These are phyloP conservation scores for Dictyophora rubrovolvata DNA, from an alignment of 768 basidiomycete species.

Conservation along the genomic window DNA sequence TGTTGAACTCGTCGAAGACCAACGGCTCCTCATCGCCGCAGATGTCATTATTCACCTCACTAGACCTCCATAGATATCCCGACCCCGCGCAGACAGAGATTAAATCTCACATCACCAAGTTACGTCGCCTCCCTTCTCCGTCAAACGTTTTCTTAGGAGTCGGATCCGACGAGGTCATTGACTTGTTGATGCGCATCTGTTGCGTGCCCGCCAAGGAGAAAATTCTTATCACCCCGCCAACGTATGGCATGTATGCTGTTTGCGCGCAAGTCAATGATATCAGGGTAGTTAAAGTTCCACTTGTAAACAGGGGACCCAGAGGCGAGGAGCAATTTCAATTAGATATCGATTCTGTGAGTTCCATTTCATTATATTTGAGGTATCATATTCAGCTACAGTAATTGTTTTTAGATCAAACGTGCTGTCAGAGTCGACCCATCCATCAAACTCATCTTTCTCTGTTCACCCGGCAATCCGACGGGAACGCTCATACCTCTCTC, in stretches of 20 bases:
- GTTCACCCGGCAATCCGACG: slow-evolving; percentile 96
- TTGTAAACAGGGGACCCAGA: slow-evolving; percentile 47
- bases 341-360: slow-evolving; percentile 58
- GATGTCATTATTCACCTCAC: slow-evolving; percentile 22
- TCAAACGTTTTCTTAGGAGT: slow-evolving; percentile 88
- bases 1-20: slow-evolving; percentile 33
- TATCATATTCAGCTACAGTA: neutral
- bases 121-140: slow-evolving; percentile 55
- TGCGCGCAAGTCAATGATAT: slow-evolving; percentile 95
- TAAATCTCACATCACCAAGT: slow-evolving; percentile 60
- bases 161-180: slow-evolving; percentile 94
- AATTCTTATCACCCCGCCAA: slow-evolving; percentile 85
- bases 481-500: slow-evolving; percentile 74
- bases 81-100: slow-evolving; percentile 79
- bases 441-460: slow-evolving; percentile 89
- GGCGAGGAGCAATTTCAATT: slow-evolving; percentile 68
- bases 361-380: neutral
- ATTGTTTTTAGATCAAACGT: slow-evolving; percentile 50
- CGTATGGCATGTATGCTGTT: slow-evolving; percentile 96
- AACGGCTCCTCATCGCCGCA: slow-evolving; percentile 23
- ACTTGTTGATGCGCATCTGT: slow-evolving; percentile 84
- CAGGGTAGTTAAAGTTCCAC: slow-evolving; percentile 63
- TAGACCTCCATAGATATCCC: slow-evolving; percentile 83
- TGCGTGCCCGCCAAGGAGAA: slow-evolving; percentile 72
- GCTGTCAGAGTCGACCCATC: slow-evolving; percentile 56